Percentiles rank a stretch among this genome's conserved stretches.
phyloP scores from a whole-genome alignment of 1,284 basidiomycete species.

The Kalmanozyma brasiliensis region DNA sequence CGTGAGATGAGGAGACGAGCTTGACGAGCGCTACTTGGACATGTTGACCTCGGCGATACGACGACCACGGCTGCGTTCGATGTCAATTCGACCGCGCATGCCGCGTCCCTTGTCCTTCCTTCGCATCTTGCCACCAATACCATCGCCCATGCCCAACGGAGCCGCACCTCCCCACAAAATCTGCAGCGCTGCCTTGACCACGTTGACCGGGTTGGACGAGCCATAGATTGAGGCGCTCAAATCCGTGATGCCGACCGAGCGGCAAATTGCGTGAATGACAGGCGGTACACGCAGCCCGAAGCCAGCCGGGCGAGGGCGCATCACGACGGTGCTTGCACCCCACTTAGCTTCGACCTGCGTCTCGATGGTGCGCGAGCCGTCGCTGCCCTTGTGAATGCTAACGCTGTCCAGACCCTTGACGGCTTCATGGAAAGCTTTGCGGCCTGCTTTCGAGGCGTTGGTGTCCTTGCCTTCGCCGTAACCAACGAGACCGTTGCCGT shows the following conservation, averaged over 20 bases:
- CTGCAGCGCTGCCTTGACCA: constrained; percentile 70
- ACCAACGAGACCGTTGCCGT: constrained; percentile 86
- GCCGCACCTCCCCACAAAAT: constrained; percentile 64
- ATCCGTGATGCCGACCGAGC: constrained; percentile 93
- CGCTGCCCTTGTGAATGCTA: constrained; percentile 66
- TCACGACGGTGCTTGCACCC: constrained; percentile 82
- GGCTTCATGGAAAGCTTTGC: constrained; percentile 79
- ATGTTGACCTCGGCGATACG: constrained; percentile 54
- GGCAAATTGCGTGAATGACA: constrained; percentile 83
- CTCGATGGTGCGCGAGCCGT: constrained; percentile 80
- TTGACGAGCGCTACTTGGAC: constrained; percentile 24
- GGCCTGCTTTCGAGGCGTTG: constrained; percentile 72
- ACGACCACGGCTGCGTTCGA: constrained; percentile 60
- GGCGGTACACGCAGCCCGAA: constrained; percentile 93
- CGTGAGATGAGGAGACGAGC: no score
- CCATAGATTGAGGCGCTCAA: constrained; percentile 93
- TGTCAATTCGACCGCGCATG: constrained; percentile 52
- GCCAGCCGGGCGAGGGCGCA: constrained; percentile 86
- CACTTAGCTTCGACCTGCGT: constrained; percentile 82
- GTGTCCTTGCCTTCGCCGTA: constrained; percentile 88
- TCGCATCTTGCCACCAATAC: constrained; percentile 61
- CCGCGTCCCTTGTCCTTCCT: constrained; percentile 64
- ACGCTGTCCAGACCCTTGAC: constrained; percentile 89
- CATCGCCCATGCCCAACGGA: constrained; percentile 64
- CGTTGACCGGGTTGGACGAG: constrained; percentile 81